Percentiles rank a stretch among this genome's conserved stretches.
Conservation (phyloP, 306 rosid species). For the Acacia melanoxylon region DNA sequence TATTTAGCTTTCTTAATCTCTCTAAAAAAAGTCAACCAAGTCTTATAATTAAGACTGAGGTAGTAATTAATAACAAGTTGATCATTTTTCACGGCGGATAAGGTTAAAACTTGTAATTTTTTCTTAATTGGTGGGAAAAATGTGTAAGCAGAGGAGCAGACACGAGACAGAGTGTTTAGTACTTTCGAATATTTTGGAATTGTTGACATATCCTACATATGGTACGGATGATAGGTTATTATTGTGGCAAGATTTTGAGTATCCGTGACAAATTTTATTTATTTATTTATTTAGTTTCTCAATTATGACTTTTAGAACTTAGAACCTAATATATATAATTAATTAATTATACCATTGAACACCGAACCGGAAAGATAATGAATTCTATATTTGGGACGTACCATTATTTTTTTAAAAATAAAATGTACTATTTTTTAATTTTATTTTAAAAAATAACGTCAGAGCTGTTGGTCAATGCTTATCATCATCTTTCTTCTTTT, state of each 20-base stretch:
- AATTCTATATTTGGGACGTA: background rate
- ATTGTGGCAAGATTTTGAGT: background rate
- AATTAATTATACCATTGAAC: background rate
- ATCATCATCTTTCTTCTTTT: background rate
- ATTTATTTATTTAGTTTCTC: background rate
- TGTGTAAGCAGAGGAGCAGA: background rate
- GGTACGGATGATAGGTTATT: background rate
- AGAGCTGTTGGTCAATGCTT: background rate
- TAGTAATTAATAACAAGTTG: background rate
- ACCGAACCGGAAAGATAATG: background rate
- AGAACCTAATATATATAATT: background rate
- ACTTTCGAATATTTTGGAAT: constrained; percentile 14
- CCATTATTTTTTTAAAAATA: too few species aligned
- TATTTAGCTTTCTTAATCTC: too few species aligned
- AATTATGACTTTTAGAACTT: background rate
- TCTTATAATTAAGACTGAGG: too few species aligned
- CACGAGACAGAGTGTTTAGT: background rate
- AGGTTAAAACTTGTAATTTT: background rate
- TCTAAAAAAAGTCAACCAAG: too few species aligned
- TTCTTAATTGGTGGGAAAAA: background rate
- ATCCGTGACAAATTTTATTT: background rate
- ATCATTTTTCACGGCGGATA: too few species aligned
- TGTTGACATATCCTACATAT: background rate
- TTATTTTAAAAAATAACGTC: background rate
- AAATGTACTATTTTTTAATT: background rate